Evolutionary conservation across 176 grass and related monocot genomes (phyloP), one percentile per base, ranked within the genome.

Genomic region (Thinopyrum elongatum): DNA sequence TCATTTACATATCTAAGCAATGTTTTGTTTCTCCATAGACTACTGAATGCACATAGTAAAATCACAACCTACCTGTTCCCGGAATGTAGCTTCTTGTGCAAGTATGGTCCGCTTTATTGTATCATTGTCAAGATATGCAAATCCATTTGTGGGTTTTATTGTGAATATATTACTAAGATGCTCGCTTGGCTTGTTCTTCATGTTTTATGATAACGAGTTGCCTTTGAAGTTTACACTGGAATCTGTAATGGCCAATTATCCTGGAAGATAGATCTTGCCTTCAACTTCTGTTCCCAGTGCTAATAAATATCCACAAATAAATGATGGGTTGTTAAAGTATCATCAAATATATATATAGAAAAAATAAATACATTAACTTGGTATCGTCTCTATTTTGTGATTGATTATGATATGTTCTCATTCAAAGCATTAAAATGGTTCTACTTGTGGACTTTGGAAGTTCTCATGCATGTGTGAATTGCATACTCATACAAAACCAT

Each of bases 21-120:
- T 80, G 72, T 4, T 74, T 78, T 79, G 16, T 85, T 76, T 19
- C 35, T 33, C 27, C 29, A 14, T 64, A 27, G 10, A 65, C 28
- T 67, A 80, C 22, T 80, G 69, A 25, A 74, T 42, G 4, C 53
- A 39, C 69, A 34, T 15, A 53, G 49, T 58, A 39, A 31, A 53
- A 84, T 62, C 7, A 78, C 71, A 75, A 58, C 25, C 62, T 90
- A 98, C 95, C 91, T 98, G 95, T 66, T 87, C 90, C 17, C 73
- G 75, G 67, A 98, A 98, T 80, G 83, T 98, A 61, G 85, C 91
- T 83, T 98, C 95, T 62, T 98, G 95, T 63, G 84, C 74, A 79
- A 98, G 95, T 84, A 98, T 95, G 80, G 80, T 98, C 73, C 59
- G 83, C 80, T 90, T 98, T 60, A 98, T 14, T 80, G 88, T 88